These are phyloP conservation scores for Picea glauca DNA, from an alignment of 75 land plant genomes.

Conservation along the genomic window DNA sequence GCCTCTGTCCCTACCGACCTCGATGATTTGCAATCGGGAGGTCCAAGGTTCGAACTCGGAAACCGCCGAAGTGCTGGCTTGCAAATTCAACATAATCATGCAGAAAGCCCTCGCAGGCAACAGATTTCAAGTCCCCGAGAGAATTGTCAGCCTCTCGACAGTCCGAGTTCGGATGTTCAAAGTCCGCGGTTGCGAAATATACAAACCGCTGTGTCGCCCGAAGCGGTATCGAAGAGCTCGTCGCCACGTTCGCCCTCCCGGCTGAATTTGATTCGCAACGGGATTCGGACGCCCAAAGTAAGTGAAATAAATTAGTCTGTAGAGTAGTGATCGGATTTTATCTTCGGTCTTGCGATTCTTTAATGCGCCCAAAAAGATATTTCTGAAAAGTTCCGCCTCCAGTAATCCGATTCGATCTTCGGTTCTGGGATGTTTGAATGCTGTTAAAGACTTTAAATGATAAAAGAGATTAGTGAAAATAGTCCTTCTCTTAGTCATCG, in stretches of 20 bases:
- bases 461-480: too few relatives aligned
- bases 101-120: not conserved
- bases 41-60: not conserved
- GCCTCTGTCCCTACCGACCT: not conserved
- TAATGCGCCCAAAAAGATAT: too few relatives aligned
- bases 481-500: too few relatives aligned
- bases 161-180: not conserved
- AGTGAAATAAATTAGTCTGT: not conserved
- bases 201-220: not conserved
- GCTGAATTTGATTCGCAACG: not conserved
- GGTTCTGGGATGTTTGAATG: too few relatives aligned
- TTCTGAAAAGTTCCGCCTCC: too few relatives aligned
- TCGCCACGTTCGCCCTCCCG: not conserved
- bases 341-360: too few relatives aligned
- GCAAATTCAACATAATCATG: too few relatives aligned
- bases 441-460: too few relatives aligned
- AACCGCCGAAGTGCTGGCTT: not conserved
- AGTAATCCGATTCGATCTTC: too few relatives aligned
- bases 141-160: not conserved
- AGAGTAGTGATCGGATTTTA: too few relatives aligned
- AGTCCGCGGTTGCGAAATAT: not conserved
- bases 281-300: conserved; percentile 9
- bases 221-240: not conserved
- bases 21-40: not conserved
- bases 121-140: not conserved